phyloP scores from a whole-genome alignment of 768 basidiomycete genomes.

The Phylloporus sp. region DNA sequence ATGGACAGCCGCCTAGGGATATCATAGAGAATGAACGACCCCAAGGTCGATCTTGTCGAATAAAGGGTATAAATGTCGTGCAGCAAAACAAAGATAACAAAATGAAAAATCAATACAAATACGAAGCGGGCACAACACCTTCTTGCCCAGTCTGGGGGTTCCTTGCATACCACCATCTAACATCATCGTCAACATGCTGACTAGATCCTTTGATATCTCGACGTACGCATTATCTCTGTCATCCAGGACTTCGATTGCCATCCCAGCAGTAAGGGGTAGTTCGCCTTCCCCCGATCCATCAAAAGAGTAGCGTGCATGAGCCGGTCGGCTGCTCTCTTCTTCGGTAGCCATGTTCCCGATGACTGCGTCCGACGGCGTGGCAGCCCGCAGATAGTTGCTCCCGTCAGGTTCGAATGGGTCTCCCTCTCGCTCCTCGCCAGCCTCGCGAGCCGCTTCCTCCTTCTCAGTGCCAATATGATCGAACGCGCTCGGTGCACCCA shows the following conservation, averaged over 20 bases:
- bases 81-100: conserved; percentile 30
- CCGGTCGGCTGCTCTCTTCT: conserved; percentile 61
- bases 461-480: conserved; percentile 43
- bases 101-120: conserved; percentile 63
- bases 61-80: conserved; percentile 33
- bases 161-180: conserved; percentile 92
- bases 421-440: conserved; percentile 30
- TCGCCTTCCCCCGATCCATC: conserved; percentile 78
- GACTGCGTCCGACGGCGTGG: conserved; percentile 74
- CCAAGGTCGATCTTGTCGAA: conserved; percentile 35
- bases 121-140: conserved; percentile 89
- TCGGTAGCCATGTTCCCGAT: conserved; percentile 57
- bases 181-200: conserved; percentile 10
- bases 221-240: conserved; percentile 77
- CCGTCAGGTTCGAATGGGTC: conserved; percentile 69
- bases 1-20: conserved; percentile 21
- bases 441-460: conserved; percentile 42
- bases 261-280: conserved; percentile 60
- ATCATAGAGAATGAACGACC: conserved; percentile 33
- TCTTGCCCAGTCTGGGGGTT: conserved; percentile 75
- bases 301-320: conserved; percentile 79
- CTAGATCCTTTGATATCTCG: background rate
- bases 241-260: conserved; percentile 72
- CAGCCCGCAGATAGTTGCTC: conserved; percentile 72
- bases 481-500: conserved; percentile 47